These are phyloP conservation scores for Capronia coronata DNA, from an alignment of 2,329 filamentous ascomycete species.

Conservation along the genomic window DNA sequence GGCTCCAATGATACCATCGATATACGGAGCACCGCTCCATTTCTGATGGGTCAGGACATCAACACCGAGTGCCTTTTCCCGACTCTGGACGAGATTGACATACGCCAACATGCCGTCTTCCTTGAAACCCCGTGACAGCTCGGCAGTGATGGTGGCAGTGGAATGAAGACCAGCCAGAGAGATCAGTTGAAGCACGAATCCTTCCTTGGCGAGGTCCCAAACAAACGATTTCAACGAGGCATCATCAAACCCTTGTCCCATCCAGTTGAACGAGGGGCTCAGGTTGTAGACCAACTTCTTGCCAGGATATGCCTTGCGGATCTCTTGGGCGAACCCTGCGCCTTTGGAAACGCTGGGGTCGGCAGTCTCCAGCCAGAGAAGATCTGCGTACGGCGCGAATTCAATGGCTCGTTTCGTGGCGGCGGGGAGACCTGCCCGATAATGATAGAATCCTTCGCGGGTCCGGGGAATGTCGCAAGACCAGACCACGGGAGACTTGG, in stretches of 20 bases:
- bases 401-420: constrained; percentile 90
- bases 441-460: constrained; percentile 90
- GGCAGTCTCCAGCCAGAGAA: constrained; percentile 95
- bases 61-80: constrained; percentile 83
- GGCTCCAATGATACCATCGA: constrained; percentile 81
- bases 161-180: constrained; percentile 59
- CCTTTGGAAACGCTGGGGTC: constrained; percentile 78
- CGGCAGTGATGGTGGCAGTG: constrained; percentile 59
- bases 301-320: constrained; percentile 61
- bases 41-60: constrained; percentile 96
- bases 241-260: constrained; percentile 83
- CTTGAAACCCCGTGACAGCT: constrained; percentile 77
- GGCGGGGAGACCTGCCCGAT: constrained; percentile 59
- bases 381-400: constrained; percentile 86
- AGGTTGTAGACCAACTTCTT: constrained; percentile 97
- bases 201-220: constrained; percentile 90
- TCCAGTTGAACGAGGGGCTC: constrained; percentile 97
- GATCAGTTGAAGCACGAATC: constrained; percentile 62
- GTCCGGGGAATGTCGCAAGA: constrained; percentile 89
- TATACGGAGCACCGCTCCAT: constrained; percentile 62
- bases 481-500: constrained; percentile 67
- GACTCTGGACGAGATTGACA: constrained; percentile 82
- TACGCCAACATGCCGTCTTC: constrained; percentile 94
- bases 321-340: constrained; percentile 65
- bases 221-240: constrained; percentile 82